Evolutionary conservation across 352 stramenopile species (phyloP), one percentile per base, ranked within the genome.

Genomic region (Phytophthora tubulina): DNA sequence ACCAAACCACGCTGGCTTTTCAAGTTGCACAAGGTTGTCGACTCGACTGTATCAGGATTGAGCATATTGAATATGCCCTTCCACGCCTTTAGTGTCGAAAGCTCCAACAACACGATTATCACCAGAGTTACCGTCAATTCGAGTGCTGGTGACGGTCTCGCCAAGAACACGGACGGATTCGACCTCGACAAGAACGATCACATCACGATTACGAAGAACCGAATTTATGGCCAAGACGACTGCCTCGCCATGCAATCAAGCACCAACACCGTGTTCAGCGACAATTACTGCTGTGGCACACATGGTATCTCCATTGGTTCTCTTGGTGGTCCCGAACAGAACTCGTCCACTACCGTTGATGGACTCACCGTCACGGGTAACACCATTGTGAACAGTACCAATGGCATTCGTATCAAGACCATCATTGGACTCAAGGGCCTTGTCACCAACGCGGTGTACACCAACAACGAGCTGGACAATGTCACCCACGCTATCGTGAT

Each of bases 251-350:
- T 69, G 63, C 63, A 71, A 14, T 71, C 63, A 1, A 71, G 63
- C 45, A 66, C 63, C 36, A 71, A 71, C 38, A 71, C 46, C 21
- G 6, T 72, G 13, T 72, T 72, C 39, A 72, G 48, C 13, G 7
- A 61, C 48, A 67, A 67, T 44, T 68, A 56, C 14, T 73, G 70
- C 52, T 49, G 35, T 9, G 63, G 70, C 8, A 42, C 63, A 8
- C 63, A 77, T 21, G 70, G 70, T 15, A 77, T 77, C 45, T 76
- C 70, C 14, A 67, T 77, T 48, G 59, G 65, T 27, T 71, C 71
- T 4, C 55, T 63, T 44, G 55, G 39, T 14, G 55, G 55, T 2
- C 54, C 54, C 11, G 54, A 62, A 5, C 39, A 61, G 54, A 61
- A 61, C n/a, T 39, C 39, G 27, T 51, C 54, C 27, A 62, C 54